phyloP scores from a whole-genome alignment of 2,329 filamentous ascomycete genomes.

The Aquanectria penicillioides region DNA sequence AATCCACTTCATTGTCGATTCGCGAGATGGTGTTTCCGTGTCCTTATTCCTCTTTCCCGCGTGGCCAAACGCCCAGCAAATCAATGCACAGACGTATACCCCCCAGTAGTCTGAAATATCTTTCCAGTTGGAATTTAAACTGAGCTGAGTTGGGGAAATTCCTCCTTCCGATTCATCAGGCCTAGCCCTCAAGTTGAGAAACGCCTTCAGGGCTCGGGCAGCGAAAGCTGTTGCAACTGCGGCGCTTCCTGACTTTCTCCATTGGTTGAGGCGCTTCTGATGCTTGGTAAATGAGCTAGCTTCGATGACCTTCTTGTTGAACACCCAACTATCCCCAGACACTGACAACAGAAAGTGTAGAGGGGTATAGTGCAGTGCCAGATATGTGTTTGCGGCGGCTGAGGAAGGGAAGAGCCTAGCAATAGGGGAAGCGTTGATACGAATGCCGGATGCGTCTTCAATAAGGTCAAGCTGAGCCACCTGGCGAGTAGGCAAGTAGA shows the following conservation, averaged over 20 bases:
- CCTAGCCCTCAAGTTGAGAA: constrained; percentile 46
- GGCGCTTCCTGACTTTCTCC: constrained; percentile 57
- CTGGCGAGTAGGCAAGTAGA: constrained; percentile 50
- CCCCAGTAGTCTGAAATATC: constrained; percentile 64
- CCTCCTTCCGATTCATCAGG: not conserved
- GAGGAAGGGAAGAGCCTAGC: constrained; percentile 55
- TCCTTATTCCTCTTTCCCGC: constrained; percentile 32
- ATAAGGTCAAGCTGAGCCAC: constrained; percentile 40
- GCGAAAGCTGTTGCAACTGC: constrained; percentile 60
- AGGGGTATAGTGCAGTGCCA: constrained; percentile 68
- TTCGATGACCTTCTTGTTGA: constrained; percentile 62
- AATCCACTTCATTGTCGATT: constrained; percentile 50
- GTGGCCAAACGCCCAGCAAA: constrained; percentile 68
- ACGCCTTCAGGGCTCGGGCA: constrained; percentile 60
- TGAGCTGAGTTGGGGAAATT: constrained; percentile 11
- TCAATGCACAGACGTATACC: constrained; percentile 65
- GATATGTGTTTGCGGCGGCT: constrained; percentile 61
- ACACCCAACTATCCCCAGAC: constrained; percentile 67
- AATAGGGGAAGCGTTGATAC: constrained; percentile 43
- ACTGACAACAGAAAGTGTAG: constrained; percentile 67
- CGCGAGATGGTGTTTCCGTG: constrained; percentile 35
- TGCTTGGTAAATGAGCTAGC: constrained; percentile 57
- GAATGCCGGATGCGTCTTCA: constrained; percentile 36
- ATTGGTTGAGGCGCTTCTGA: constrained; percentile 56
- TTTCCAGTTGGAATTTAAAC: constrained; percentile 34